Base-by-base conservation (phyloP, 2,329 filamentous ascomycete species). In the Ascomycota sp. region DNA sequence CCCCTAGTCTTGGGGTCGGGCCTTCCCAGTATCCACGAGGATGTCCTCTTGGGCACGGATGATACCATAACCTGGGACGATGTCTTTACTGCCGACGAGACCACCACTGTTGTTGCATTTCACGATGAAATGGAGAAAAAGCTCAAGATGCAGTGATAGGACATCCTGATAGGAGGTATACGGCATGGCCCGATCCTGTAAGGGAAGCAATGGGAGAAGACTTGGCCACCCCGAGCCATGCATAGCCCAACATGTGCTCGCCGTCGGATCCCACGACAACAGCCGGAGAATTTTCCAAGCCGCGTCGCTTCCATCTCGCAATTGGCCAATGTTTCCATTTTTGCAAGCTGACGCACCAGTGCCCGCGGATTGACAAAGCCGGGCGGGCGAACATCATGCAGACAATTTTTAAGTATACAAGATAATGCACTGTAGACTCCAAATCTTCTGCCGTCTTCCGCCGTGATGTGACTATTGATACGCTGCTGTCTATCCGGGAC, bases 41-140 rank as follows among this genome's bases (percentile, higher is more conserved):
- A 95, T 51, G 82, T 98, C 38, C 57, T 98, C 45, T 66, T 65
- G 36, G 85, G 83, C 4, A 61, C 73, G 45, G 89, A 95, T 50
- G 58, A 66, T 20, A 75, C 69, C 44, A 62, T 92, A 42, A 70
- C 65, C 7, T 98, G 89, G 89, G 89, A 98, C 64, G 89, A 95
- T 59, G 72, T 98, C 13, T 95, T 76, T 50, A 70, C 66, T 13
- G 81, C 82, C 35, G 75, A 79, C 42, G 81, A 86, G 53, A 65
- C 70, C 49, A 66, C 73, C 43, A 65, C 69, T 36, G 59, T 70
- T 25, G 69, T 75, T 17, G 70, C 75, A 31, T 74, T 94, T 55
- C 83, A 94, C 44, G 75, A 81, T 33, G 86, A 95, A 69, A 83
- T 94, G 72, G 86, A 94, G 71, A 69, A 70, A 55, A 81, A 82